Conservation (phyloP, 2,329 filamentous ascomycete genomes). For the Fusarium cicatricum region DNA sequence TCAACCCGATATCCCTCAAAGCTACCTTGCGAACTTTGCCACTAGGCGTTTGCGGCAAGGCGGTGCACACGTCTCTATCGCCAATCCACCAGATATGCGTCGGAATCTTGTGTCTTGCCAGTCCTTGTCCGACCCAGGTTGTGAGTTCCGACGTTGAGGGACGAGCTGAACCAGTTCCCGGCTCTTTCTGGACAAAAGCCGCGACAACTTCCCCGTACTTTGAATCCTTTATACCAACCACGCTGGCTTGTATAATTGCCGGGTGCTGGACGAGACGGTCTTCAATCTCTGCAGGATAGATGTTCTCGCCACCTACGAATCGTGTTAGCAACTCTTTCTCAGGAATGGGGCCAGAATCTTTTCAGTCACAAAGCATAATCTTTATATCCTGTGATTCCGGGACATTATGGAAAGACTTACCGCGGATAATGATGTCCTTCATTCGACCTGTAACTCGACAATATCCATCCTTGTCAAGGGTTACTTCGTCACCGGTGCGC, state of each 20-base stretch:
- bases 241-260: background rate
- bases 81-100: constrained; percentile 16
- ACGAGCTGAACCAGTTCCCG: background rate
- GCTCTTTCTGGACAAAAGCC: constrained; percentile 1
- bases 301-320: constrained; percentile 9
- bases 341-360: too few species aligned
- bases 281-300: constrained; percentile 13
- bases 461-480: constrained; percentile 55
- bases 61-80: background rate
- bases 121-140: constrained; percentile 4
- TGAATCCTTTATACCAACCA: constrained; percentile 8
- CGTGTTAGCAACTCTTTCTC: background rate
- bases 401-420: constrained; percentile 46
- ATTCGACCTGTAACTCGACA: constrained; percentile 70
- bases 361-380: too few species aligned
- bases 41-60: constrained; percentile 9
- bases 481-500: constrained; percentile 62
- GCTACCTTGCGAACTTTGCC: constrained; percentile 17
- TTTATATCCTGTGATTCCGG: too few species aligned
- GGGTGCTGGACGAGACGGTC: constrained; percentile 1
- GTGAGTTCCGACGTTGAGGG: background rate
- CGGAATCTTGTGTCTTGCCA: constrained; percentile 7
- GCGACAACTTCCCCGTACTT: constrained; percentile 21
- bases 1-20: constrained; percentile 4
- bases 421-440: constrained; percentile 76